These are phyloP conservation scores for Lactifluus pinguis DNA, from an alignment of 768 basidiomycete species.

Conservation along the genomic window DNA sequence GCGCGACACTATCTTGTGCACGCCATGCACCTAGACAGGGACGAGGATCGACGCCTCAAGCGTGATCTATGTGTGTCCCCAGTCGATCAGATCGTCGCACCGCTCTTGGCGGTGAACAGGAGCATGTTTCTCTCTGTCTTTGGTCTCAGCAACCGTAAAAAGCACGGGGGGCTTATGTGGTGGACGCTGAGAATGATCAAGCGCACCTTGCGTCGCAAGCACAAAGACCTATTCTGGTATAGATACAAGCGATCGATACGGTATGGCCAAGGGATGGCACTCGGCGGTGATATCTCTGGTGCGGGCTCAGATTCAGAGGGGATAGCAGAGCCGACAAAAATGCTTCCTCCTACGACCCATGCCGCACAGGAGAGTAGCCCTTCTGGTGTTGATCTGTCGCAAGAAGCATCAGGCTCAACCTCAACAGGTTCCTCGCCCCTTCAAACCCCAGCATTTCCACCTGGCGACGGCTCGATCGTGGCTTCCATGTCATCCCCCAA, in stretches of 20 bases:
- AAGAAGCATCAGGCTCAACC: neutral
- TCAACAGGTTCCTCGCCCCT: neutral
- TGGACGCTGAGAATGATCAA: constrained; percentile 47
- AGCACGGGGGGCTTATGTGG: constrained; percentile 48
- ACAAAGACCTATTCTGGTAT: constrained; percentile 37
- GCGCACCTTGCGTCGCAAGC: constrained; percentile 40
- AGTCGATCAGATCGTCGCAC: constrained; percentile 34
- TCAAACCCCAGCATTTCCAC: neutral
- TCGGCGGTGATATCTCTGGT: neutral
- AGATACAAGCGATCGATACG: constrained; percentile 21
- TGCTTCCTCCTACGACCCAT: neutral
- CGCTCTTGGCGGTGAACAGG: constrained; percentile 47
- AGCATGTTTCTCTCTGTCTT: constrained; percentile 48
- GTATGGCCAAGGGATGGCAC: neutral
- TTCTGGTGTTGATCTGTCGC: neutral
- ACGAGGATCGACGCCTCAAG: constrained; percentile 28
- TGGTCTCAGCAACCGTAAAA: constrained; percentile 49
- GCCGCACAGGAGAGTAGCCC: neutral
- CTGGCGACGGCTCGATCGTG: neutral
- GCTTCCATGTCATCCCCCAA: neutral
- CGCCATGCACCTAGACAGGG: constrained; percentile 39
- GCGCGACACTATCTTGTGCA: constrained; percentile 59
- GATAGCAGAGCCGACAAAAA: neutral
- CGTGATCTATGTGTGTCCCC: constrained; percentile 25
- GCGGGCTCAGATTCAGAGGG: neutral